Conservation (phyloP, 805 yeast genomes). For the Naumovozyma dairenensis region DNA sequence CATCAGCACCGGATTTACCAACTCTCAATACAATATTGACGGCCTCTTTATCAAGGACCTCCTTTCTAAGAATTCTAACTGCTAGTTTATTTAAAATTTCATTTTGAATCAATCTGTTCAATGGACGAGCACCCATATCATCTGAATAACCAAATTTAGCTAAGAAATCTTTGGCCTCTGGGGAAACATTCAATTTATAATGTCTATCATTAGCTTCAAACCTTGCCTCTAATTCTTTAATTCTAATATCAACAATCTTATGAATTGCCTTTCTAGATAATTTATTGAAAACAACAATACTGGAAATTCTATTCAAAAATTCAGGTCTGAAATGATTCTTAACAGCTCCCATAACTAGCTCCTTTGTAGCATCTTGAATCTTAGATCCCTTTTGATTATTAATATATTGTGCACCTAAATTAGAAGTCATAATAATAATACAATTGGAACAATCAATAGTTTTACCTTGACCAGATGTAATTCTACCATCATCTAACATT, state of each 20-base stretch:
- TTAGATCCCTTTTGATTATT: constrained; percentile 54
- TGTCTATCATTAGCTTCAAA: constrained; percentile 78
- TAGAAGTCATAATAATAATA: constrained; percentile 92
- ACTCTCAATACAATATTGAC: constrained; percentile 48
- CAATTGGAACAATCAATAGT: constrained; percentile 87
- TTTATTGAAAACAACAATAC: constrained; percentile 87
- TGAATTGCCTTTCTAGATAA: constrained; percentile 84
- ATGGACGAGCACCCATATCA: constrained; percentile 94
- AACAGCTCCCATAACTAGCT: constrained; percentile 74
- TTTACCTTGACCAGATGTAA: constrained; percentile 90
- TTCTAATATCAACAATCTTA: constrained; percentile 80
- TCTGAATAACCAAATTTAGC: constrained; percentile 81
- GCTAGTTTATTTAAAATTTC: constrained; percentile 86
- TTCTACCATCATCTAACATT: constrained; percentile 91
- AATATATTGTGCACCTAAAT: constrained; percentile 89
- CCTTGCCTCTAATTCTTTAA: constrained; percentile 75
- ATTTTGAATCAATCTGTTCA: constrained; percentile 37
- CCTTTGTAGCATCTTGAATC: constrained; percentile 59
- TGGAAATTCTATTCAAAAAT: constrained; percentile 89
- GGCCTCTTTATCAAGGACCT: constrained; percentile 76
- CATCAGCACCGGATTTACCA: constrained; percentile 16
- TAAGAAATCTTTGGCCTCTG: constrained; percentile 70
- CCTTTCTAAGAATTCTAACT: constrained; percentile 76
- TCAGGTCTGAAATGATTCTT: constrained; percentile 92
- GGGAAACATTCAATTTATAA: constrained; percentile 61